Evolutionary conservation across 2,329 filamentous ascomycete genomes (phyloP), one percentile per base, ranked within the genome.

Genomic region (Fusarium armeniacum): DNA sequence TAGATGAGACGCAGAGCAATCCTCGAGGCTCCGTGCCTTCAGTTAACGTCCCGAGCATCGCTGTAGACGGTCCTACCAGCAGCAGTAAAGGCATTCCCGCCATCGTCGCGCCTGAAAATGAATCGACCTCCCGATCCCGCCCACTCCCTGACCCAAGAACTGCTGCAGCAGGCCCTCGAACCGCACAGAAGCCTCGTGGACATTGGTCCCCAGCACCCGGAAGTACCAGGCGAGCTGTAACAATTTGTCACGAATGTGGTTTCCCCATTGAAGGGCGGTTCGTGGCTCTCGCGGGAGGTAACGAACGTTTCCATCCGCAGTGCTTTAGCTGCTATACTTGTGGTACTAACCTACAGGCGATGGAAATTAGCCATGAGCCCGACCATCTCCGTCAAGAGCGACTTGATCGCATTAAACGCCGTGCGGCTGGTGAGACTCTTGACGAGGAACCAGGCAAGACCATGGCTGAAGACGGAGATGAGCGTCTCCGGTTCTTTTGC

Each of bases 321-420:
- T 99, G 96, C 80, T 98, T 99, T 82, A 86, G 88, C 44, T 99
- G 96, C 82, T 91, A 93, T 78, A 87, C 92, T 64, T 99, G 96
- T 78, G 90, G 91, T 32, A 97, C 94, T 12, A 87, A 90, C 22
- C 91, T 99, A 20, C 96, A 99, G 81, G 95, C 94, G 58, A 92
- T 99, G 60, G 96, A 97, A 73, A 98, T 99, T 79, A 97, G 96
- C 72, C 93, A 94, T 0, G 96, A 99, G 79, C 96, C 96, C 0
- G 89, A 93, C 11, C 81, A 85, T 43, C 87, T 89, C 70, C 91
- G 93, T 45, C 81, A 81, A 3, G 91, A 91, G 52, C 90, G 96
- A 28, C 82, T 97, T 1, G 87, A 89, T 32, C 88, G 92, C n/a
- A 93, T 94, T 73, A 83, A 81, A 32, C 86, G 87, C 26, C 88